Conservation (phyloP, 139 green algal species). For the Picochlorum sp. region DNA sequence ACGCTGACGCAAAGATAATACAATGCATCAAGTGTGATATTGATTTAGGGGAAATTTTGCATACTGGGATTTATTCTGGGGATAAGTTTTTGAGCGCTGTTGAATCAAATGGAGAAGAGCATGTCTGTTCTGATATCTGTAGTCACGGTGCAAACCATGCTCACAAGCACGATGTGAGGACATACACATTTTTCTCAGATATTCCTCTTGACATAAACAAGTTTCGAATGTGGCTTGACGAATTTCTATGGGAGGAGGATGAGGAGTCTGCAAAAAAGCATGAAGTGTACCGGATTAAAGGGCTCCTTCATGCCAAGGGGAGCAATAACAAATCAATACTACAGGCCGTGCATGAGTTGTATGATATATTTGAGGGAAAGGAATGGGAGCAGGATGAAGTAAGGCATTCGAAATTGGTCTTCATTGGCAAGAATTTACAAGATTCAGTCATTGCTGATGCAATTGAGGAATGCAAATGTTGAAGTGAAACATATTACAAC, state of each 20-base stretch:
- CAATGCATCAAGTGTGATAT: slow-evolving; percentile 47
- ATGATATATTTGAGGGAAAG: slow-evolving; percentile 55
- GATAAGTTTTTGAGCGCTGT: not conserved
- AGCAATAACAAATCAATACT: slow-evolving; percentile 26
- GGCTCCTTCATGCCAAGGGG: slow-evolving; percentile 48
- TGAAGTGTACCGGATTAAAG: slow-evolving; percentile 74
- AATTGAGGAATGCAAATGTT: slow-evolving; percentile 1
- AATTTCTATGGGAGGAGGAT: slow-evolving; percentile 49
- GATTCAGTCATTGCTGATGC: slow-evolving; percentile 1
- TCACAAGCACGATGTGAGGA: slow-evolving; percentile 26
- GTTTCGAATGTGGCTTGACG: slow-evolving; percentile 47
- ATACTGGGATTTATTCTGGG: slow-evolving; percentile 33
- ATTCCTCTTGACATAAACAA: slow-evolving; percentile 25
- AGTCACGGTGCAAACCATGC: slow-evolving; percentile 5
- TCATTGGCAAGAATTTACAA: slow-evolving; percentile 56
- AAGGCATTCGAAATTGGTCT: slow-evolving; percentile 35
- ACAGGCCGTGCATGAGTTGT: slow-evolving; percentile 74
- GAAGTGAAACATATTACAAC: not conserved
- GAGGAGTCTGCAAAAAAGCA: not conserved
- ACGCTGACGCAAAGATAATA: slow-evolving; percentile 52
- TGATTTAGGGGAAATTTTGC: slow-evolving; percentile 55
- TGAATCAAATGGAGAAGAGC: not conserved
- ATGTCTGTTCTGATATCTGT: not conserved
- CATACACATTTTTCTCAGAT: slow-evolving; percentile 23
- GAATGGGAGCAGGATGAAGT: slow-evolving; percentile 31